A percentile compares a stretch with the other conserved stretches of the same genome.
These are phyloP conservation scores for Pseudogymnoascus sp. DNA, from an alignment of 2,329 filamentous ascomycete species.

Conservation along the genomic window DNA sequence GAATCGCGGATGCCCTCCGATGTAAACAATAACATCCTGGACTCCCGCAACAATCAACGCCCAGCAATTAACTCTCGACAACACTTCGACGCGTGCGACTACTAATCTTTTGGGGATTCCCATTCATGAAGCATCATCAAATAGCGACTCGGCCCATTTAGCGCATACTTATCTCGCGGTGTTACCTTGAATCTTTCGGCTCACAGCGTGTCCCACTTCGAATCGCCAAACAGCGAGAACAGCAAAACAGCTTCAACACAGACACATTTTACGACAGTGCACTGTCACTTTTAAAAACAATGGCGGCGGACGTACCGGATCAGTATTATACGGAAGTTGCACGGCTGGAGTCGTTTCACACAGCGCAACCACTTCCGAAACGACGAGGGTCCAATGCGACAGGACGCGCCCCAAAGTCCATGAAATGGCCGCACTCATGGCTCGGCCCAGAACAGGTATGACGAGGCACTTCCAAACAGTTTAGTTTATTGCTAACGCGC, in stretches of 20 bases:
- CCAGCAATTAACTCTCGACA: not conserved
- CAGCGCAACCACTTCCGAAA: conserved; percentile 52
- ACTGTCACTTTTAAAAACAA: not conserved
- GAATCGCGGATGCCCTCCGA: conserved; percentile 1
- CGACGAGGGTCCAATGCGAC: conserved; percentile 60
- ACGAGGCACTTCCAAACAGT: not conserved
- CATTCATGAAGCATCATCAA: not conserved
- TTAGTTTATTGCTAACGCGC: conserved; percentile 13
- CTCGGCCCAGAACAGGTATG: conserved; percentile 56
- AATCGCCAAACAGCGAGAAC: conserved; percentile 2
- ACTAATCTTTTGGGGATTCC: not conserved
- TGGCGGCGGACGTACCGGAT: conserved; percentile 31
- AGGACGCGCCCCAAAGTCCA: conserved; percentile 46
- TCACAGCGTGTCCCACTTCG: not conserved
- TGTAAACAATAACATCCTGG: conserved; percentile 8
- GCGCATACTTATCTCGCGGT: not conserved
- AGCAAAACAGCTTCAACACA: not conserved
- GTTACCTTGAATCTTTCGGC: not conserved
- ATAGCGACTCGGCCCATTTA: not conserved
- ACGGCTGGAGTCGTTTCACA: conserved; percentile 72
- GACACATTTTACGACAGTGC: not conserved
- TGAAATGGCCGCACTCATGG: conserved; percentile 70
- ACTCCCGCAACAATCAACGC: not conserved
- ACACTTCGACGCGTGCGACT: not conserved
- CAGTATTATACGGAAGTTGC: conserved; percentile 58